Evolutionary conservation across 2,329 filamentous ascomycete species (phyloP).

Genomic region (Stachybotrys elegans): DNA sequence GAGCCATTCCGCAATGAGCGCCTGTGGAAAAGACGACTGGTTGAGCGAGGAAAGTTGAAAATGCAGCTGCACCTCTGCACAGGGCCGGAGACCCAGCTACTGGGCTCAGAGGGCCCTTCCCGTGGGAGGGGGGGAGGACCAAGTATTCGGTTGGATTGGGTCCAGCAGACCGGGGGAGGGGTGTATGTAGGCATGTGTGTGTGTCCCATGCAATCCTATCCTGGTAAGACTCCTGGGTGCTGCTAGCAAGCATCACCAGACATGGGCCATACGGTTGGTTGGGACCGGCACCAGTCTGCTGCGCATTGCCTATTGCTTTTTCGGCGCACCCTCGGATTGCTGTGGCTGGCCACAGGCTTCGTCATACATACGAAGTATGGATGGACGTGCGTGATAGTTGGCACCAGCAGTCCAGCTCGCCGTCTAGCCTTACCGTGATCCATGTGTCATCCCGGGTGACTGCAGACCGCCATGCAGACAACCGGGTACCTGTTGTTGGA

Average conservation of each 20-base stretch:
- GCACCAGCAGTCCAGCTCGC: no score
- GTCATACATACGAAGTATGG: no score
- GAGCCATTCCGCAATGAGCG: not conserved
- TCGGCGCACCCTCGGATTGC: no score
- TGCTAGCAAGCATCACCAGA: not conserved
- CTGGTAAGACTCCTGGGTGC: constrained; percentile 1
- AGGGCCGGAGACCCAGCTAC: not conserved
- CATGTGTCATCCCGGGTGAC: no score
- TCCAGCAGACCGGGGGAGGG: not conserved
- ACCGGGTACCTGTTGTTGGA: no score
- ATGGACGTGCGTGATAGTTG: no score
- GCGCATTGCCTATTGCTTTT: no score
- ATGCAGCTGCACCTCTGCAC: not conserved
- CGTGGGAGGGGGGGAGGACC: constrained; percentile 2
- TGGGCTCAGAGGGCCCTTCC: not conserved
- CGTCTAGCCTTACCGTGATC: no score
- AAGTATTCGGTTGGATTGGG: not conserved
- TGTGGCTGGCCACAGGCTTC: no score
- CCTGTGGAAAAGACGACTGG: not conserved
- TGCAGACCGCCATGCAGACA: no score
- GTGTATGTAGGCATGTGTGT: not conserved
- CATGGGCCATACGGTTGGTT: not conserved
- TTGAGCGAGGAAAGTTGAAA: not conserved
- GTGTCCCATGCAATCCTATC: constrained; percentile 2
- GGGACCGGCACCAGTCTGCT: not conserved